phyloP scores from a whole-genome alignment of 495 filamentous ascomycete genomes.

The Aspergillus cavernicola region DNA sequence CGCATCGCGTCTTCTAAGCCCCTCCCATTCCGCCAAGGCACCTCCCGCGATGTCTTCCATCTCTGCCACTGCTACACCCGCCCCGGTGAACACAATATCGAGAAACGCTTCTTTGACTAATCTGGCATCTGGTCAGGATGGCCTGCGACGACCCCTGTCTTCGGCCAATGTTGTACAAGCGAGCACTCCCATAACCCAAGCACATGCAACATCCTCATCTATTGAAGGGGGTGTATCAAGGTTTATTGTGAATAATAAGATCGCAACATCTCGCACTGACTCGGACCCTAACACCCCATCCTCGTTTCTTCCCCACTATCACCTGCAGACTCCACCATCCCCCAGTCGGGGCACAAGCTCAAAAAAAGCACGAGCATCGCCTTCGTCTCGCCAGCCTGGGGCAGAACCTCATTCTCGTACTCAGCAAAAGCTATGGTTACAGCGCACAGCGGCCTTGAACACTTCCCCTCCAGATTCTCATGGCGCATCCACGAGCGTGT shows the following conservation, averaged over 20 bases:
- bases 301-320: slow-evolving; percentile 47
- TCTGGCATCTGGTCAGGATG: slow-evolving; percentile 33
- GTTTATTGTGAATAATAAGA: slow-evolving; percentile 40
- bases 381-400: slow-evolving; percentile 35
- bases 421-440: slow-evolving; percentile 48
- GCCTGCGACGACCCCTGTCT: slow-evolving; percentile 32
- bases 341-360: slow-evolving; percentile 22
- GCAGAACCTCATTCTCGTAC: slow-evolving; percentile 41
- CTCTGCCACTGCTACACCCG: slow-evolving; percentile 41
- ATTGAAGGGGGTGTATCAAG: slow-evolving; percentile 48
- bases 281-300: slow-evolving; percentile 49
- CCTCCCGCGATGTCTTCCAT: slow-evolving; percentile 49
- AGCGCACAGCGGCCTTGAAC: slow-evolving; percentile 45
- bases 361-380: slow-evolving; percentile 24
- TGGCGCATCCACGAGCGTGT: slow-evolving; percentile 26
- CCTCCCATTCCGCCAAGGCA: slow-evolving; percentile 41
- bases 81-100: slow-evolving; percentile 28
- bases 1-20: slow-evolving; percentile 38
- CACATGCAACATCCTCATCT: slow-evolving; percentile 42
- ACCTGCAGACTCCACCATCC: slow-evolving; percentile 44
- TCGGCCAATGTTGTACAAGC: slow-evolving; percentile 24
- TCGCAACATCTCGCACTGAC: slow-evolving; percentile 35
- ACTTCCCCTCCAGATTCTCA: slow-evolving; percentile 46
- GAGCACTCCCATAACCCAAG: slow-evolving; percentile 25
- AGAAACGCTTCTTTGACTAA: slow-evolving; percentile 39